Conservation (phyloP, 2,329 filamentous ascomycete species). For the Aureobasidium vineae region DNA sequence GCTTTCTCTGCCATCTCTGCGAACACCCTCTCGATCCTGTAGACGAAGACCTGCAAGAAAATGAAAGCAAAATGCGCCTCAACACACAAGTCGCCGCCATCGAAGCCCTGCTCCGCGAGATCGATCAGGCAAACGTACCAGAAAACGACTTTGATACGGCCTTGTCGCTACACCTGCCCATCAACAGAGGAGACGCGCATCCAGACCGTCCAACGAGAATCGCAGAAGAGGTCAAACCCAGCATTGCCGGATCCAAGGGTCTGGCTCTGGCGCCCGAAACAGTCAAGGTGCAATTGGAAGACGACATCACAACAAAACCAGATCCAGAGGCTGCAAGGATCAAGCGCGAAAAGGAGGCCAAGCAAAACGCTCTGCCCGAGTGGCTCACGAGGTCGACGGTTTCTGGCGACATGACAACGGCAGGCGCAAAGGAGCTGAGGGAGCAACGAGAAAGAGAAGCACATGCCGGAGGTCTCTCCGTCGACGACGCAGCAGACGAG, state of each 20-base stretch:
- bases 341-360: constrained; percentile 34
- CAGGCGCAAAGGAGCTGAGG: constrained; percentile 38
- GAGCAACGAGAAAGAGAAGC: constrained; percentile 43
- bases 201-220: constrained; percentile 47
- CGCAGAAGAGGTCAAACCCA: constrained; percentile 37
- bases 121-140: constrained; percentile 72
- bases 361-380: constrained; percentile 39
- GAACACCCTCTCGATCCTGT: constrained; percentile 58
- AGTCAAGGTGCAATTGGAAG: constrained; percentile 38
- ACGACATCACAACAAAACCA: constrained; percentile 36
- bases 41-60: constrained; percentile 61
- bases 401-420: constrained; percentile 47
- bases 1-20: constrained; percentile 82
- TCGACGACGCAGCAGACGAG: constrained; percentile 49
- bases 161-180: constrained; percentile 60
- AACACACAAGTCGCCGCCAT: constrained; percentile 80
- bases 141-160: constrained; percentile 71
- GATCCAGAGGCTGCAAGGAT: constrained; percentile 30
- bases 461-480: constrained; percentile 34
- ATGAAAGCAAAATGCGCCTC: constrained; percentile 67
- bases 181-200: constrained; percentile 65
- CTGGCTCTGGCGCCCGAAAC: constrained; percentile 39
- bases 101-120: constrained; percentile 70
- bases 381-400: constrained; percentile 42
- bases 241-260: constrained; percentile 38